Evolutionary conservation across 495 filamentous ascomycete species (phyloP).

Genomic region (Penicillium lividum): DNA sequence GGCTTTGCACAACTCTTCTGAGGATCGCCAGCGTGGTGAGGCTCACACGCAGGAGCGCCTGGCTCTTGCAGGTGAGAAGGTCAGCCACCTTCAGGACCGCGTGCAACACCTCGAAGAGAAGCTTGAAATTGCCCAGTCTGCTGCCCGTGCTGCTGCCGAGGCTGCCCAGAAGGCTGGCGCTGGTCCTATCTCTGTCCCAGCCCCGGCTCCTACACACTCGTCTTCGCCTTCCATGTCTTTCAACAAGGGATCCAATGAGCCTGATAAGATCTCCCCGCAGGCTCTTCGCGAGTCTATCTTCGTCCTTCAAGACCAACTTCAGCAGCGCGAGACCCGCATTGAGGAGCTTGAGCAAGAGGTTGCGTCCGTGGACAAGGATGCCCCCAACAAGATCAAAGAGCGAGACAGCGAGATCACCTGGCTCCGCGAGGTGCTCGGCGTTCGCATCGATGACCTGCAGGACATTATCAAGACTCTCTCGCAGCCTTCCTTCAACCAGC

Average conservation of each 20-base stretch:
- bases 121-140: conserved; percentile 85
- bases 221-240: conserved; percentile 48
- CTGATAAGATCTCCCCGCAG: conserved; percentile 88
- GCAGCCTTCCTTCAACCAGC: conserved; percentile 69
- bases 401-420: conserved; percentile 92
- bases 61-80: conserved; percentile 74
- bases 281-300: conserved; percentile 93
- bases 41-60: conserved; percentile 69
- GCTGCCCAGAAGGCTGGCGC: conserved; percentile 68
- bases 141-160: conserved; percentile 81
- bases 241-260: conserved; percentile 52
- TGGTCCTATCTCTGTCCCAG: conserved; percentile 25
- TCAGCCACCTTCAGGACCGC: conserved; percentile 76
- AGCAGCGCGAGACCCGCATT: conserved; percentile 85
- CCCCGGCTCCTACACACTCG: conserved; percentile 30
- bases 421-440: conserved; percentile 89
- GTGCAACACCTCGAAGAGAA: conserved; percentile 82
- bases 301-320: conserved; percentile 93
- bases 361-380: conserved; percentile 66
- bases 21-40: conserved; percentile 72
- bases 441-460: conserved; percentile 85
- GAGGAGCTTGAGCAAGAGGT: conserved; percentile 79
- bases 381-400: conserved; percentile 78
- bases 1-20: conserved; percentile 65
- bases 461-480: conserved; percentile 85